Evolutionary conservation across 495 filamentous ascomycete genomes (phyloP), one percentile per base, ranked within the genome.

Genomic region (Trichoderma virens): DNA sequence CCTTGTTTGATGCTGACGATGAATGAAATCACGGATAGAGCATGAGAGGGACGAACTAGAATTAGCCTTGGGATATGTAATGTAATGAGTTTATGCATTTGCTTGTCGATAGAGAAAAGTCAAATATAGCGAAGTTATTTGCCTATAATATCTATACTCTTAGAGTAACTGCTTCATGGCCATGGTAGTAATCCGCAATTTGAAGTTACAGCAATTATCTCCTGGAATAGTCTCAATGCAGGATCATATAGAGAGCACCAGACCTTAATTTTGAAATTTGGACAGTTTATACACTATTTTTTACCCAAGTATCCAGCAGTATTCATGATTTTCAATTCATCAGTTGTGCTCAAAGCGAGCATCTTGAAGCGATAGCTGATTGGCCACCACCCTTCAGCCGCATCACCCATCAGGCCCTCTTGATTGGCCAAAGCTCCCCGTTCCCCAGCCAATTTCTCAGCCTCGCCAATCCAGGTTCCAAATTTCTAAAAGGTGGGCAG

Each of bases 381-480:
- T 56, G 51, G 51, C 20, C 2, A 25, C 51, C 23, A 25, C 8
- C 51, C 6, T 30, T 56, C 16, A 56, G 51, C 27, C 60, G 20
- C 39, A 16, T 13, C 16, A 41, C 14, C 20, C 13, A 8, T 20
- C 35, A 27, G 18, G 27, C 38, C 38, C 0, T 60, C 32, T 9
- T 62, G 65, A 66, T 64, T 64, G 62, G 62, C 47, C 23, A 5
- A 27, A 64, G 62, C 62, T 64, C 18, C 27, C 62, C 20, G 25
- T 18, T 56, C 23, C 51, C 51, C 25, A 56, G 27, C 16, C 51
- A 56, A 25, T 7, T 56, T 8, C 25, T 56, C 51, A 56, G 51
- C 51, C 51, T 56, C 27, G 51, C 51, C 51, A 18, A 56, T 56
- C 13, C 31, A 38, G 31, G 59, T 39, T 13, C 31, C 31, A 61